Conservation (phyloP, 1,139 yeast genomes). For the Hanseniaspora sp. region DNA sequence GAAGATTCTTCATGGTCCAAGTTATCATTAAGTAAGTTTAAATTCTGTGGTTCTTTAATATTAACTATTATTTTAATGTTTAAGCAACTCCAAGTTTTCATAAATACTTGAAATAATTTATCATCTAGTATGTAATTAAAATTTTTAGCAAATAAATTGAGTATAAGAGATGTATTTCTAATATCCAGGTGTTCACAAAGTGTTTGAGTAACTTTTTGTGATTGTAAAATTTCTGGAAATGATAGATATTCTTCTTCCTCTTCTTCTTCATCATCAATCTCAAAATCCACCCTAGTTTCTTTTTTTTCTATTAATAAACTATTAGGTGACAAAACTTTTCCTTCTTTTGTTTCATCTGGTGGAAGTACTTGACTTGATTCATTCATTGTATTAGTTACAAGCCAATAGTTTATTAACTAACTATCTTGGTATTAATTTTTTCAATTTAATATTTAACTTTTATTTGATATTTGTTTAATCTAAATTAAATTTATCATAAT, state of each 20-base stretch:
- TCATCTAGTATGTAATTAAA: slow-evolving; percentile 8
- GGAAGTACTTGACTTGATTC: too few relatives aligned
- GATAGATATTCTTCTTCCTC: slow-evolving; percentile 4
- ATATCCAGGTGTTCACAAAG: not conserved
- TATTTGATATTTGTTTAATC: too few relatives aligned
- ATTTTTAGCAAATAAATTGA: not conserved
- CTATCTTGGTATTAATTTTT: too few relatives aligned
- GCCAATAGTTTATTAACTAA: too few relatives aligned
- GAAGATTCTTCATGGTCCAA: not conserved
- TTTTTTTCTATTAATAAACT: not conserved
- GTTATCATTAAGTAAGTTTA: not conserved
- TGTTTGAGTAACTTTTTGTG: not conserved
- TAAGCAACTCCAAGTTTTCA: slow-evolving; percentile 3
- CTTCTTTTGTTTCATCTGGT: not conserved
- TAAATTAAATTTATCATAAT: too few relatives aligned
- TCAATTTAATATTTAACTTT: too few relatives aligned
- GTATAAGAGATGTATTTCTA: not conserved
- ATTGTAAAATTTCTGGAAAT: slow-evolving; percentile 10
- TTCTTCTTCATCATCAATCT: not conserved
- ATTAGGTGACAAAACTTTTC: not conserved
- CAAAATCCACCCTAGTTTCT: not conserved
- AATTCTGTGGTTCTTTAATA: not conserved
- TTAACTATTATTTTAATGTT: not conserved
- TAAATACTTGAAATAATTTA: slow-evolving; percentile 8
- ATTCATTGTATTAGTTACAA: too few relatives aligned